Evolutionary conservation across 1,284 basidiomycete genomes (phyloP).

Genomic region (Amylostereum areolatum): DNA sequence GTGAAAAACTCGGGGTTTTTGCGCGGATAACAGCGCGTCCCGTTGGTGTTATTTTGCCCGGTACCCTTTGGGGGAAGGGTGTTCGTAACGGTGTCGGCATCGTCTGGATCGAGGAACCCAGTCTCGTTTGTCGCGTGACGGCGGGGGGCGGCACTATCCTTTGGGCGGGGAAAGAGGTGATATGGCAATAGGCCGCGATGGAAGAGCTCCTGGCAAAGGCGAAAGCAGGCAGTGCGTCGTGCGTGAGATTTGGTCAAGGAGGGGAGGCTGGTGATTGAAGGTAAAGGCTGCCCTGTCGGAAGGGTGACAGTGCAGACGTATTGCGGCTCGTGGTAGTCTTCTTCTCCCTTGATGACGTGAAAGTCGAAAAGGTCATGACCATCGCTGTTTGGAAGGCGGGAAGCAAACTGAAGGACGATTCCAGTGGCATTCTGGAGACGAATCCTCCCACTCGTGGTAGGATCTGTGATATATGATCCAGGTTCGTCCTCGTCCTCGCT

Average conservation of each 20-base stretch:
- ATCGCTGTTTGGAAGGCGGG: constrained; percentile 14
- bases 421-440: constrained; percentile 46
- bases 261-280: constrained; percentile 37
- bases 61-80: constrained; percentile 5
- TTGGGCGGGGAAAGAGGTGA: constrained; percentile 40
- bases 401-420: constrained; percentile 47
- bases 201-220: constrained; percentile 46
- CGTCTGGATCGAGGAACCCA: constrained; percentile 9
- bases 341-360: constrained; percentile 20
- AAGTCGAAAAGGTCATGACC: constrained; percentile 34
- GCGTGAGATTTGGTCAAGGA: constrained; percentile 45
- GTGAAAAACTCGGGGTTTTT: constrained; percentile 62
- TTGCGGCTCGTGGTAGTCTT: constrained; percentile 13
- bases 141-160: constrained; percentile 6
- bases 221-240: constrained; percentile 50
- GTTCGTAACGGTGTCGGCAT: constrained; percentile 8
- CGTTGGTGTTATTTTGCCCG: constrained; percentile 25
- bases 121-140: constrained; percentile 10
- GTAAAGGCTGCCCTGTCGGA: constrained; percentile 33
- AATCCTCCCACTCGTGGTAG: constrained; percentile 51
- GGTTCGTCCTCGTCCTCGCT: constrained; percentile 36
- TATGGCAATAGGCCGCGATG: constrained; percentile 45
- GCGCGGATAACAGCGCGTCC: constrained; percentile 48
- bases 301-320: constrained; percentile 48
- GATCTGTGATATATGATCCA: constrained; percentile 41